Evolutionary conservation across 75 land plant genomes (phyloP).

Genomic region (Picea glauca): DNA sequence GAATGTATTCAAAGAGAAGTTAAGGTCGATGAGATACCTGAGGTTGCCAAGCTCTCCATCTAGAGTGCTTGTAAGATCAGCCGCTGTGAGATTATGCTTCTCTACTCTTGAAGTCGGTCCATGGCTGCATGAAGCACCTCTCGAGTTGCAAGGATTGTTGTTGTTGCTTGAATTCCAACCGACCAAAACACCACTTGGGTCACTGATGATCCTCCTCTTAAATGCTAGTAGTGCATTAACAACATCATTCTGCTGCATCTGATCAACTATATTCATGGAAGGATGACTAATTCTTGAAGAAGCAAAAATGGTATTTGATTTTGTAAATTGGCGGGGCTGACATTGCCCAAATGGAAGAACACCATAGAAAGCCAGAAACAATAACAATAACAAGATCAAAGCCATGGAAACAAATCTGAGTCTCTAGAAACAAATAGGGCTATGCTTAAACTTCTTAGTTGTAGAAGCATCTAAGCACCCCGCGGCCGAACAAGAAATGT

Average conservation of each 20-base stretch:
- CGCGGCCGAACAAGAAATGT: too few relatives aligned
- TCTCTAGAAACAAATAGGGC: too few relatives aligned
- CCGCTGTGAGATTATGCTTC: background rate
- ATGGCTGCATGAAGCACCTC: background rate
- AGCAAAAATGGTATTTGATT: too few relatives aligned
- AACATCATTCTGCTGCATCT: background rate
- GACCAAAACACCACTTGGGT: background rate
- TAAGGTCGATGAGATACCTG: constrained; percentile 7
- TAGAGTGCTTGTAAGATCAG: background rate
- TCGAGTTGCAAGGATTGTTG: background rate
- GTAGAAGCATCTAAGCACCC: too few relatives aligned
- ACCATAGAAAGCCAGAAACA: too few relatives aligned
- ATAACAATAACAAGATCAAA: too few relatives aligned
- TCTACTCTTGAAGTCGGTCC: background rate
- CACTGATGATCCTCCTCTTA: background rate
- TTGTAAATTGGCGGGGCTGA: too few relatives aligned
- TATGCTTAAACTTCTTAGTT: too few relatives aligned
- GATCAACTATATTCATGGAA: too few relatives aligned
- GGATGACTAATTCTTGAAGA: too few relatives aligned
- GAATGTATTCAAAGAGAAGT: constrained; percentile 15
- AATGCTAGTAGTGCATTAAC: background rate
- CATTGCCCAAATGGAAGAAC: too few relatives aligned
- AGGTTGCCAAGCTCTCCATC: constrained; percentile 13
- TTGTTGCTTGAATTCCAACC: background rate
- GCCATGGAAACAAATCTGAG: too few relatives aligned